These are phyloP conservation scores for Erythrophleum ivorense DNA, from an alignment of 331 rosid species.

Conservation along the genomic window DNA sequence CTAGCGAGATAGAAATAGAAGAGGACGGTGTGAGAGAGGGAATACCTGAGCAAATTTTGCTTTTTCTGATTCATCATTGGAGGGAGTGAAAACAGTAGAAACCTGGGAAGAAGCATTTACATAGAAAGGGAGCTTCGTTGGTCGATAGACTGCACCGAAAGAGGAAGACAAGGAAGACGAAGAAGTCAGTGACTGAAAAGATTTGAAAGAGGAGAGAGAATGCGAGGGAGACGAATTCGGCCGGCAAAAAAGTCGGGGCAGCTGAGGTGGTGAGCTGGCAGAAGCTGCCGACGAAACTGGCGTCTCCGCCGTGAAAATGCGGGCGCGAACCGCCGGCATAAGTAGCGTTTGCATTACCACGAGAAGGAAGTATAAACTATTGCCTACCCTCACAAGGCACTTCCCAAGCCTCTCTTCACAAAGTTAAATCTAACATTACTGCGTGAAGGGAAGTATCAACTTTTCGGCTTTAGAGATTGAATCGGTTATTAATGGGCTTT, in stretches of 20 bases:
- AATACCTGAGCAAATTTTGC: constrained; percentile 88
- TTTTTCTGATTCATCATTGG: constrained; percentile 69
- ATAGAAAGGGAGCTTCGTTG: constrained; percentile 45
- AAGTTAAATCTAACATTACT: constrained; percentile 42
- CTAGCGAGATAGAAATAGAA: background rate
- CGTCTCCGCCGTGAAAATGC: constrained; percentile 44
- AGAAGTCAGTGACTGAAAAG: constrained; percentile 36
- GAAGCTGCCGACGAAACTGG: constrained; percentile 30
- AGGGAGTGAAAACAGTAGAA: constrained; percentile 54
- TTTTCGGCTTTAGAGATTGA: background rate
- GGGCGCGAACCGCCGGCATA: constrained; percentile 64
- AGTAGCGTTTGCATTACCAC: constrained; percentile 71
- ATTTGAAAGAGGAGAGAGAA: constrained; percentile 19
- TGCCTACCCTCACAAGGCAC: background rate
- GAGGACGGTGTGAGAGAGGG: background rate
- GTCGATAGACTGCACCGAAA: constrained; percentile 29
- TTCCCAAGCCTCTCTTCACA: background rate
- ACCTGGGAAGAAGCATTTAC: constrained; percentile 61
- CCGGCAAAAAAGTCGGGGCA: constrained; percentile 1
- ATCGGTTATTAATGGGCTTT: background rate
- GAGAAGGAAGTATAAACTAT: background rate
- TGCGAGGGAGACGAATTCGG: constrained; percentile 36
- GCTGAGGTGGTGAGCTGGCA: constrained; percentile 37
- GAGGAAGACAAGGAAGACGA: constrained; percentile 33
- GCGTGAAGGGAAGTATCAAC: background rate